Percentiles rank a stretch among this genome's conserved stretches.
These are phyloP conservation scores for Cystobasidium pallidum DNA, from an alignment of 1,284 basidiomycete species.

Conservation along the genomic window DNA sequence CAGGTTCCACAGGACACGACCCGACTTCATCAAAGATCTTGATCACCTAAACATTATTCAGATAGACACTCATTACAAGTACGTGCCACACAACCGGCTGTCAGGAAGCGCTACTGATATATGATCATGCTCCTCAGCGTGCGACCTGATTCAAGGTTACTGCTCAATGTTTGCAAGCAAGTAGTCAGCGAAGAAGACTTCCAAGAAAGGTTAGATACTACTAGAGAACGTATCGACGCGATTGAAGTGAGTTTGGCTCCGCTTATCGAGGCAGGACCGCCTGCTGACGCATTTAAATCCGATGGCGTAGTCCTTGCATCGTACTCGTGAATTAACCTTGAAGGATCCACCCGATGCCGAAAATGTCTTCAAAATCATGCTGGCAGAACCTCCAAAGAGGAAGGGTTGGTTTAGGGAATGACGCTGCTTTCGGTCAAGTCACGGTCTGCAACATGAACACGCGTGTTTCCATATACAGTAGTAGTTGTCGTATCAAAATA, in stretches of 20 bases:
- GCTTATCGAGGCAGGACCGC: background rate
- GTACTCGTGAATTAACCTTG: slow-evolving; percentile 52
- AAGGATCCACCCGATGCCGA: slow-evolving; percentile 47
- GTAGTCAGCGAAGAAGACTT: slow-evolving; percentile 49
- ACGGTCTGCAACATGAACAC: background rate
- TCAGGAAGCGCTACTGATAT: background rate
- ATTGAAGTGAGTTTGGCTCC: slow-evolving; percentile 47
- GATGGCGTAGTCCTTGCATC: slow-evolving; percentile 45
- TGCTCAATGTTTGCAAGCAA: slow-evolving; percentile 49
- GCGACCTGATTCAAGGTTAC: slow-evolving; percentile 50
- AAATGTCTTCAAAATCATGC: slow-evolving; percentile 42
- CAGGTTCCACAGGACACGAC: slow-evolving; percentile 50
- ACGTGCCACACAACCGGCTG: background rate
- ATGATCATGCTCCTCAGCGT: slow-evolving; percentile 44
- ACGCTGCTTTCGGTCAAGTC: background rate
- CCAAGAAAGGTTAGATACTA: slow-evolving; percentile 50
- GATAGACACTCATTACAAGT: slow-evolving; percentile 41
- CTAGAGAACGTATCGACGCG: slow-evolving; percentile 49
- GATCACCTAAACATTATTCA: slow-evolving; percentile 45
- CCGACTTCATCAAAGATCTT: slow-evolving; percentile 51
- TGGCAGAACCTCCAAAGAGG: slow-evolving; percentile 15
- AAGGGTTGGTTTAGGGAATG: slow-evolving; percentile 21
- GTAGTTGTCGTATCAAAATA: no score
- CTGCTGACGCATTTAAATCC: background rate
- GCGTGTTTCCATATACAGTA: no score